Evolutionary conservation across 2,329 filamentous ascomycete genomes (phyloP), one percentile per base, ranked within the genome.

Genomic region (Venturia asperata): DNA sequence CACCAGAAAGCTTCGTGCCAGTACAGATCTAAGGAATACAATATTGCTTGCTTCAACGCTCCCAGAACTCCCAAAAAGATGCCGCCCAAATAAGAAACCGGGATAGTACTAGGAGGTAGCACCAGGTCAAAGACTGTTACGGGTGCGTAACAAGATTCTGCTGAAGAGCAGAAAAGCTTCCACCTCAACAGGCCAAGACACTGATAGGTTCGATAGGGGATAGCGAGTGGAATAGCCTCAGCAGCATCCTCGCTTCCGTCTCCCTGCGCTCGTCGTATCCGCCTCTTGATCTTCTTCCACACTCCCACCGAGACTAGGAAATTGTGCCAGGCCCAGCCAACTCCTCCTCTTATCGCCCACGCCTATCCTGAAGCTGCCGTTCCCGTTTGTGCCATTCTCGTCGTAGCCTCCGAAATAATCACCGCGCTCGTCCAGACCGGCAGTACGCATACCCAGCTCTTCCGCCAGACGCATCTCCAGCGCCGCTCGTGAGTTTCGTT

Each of bases 291-390:
- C 60, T 34, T 45, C 60, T 41, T 61, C 60, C n/a, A 42, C 60
- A 24, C 60, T 61, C 15, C 39, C 60, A 7, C 60, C 60, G 3
- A 61, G 37, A 27, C 60, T 61, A 5, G 70, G 74, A 77, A 77
- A 68, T 77, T 80, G 74, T 2, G 84, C 81, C 67, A 87, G 81
- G 0, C 85, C 84, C 61, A 89, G 75, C 87, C 87, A 89, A 72
- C 85, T 88, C 68, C 83, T 78, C 69, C 86, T 77, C 76, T 88
- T 87, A 72, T 87, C 85, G 1, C 82, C 83, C 64, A 77, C 71
- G 0, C 82, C 82, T 5, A 86, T 69, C 39, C 85, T 77, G 69
- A 88, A 87, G 71, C 84, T 87, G 0, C 85, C 84, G 47, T 78
- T 81, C 9, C 66, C 65, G 19, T 45, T 49, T 55, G 49, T 41